Evolutionary conservation across 176 grass and related monocot genomes (phyloP).

Genomic region (Carex cristatella): DNA sequence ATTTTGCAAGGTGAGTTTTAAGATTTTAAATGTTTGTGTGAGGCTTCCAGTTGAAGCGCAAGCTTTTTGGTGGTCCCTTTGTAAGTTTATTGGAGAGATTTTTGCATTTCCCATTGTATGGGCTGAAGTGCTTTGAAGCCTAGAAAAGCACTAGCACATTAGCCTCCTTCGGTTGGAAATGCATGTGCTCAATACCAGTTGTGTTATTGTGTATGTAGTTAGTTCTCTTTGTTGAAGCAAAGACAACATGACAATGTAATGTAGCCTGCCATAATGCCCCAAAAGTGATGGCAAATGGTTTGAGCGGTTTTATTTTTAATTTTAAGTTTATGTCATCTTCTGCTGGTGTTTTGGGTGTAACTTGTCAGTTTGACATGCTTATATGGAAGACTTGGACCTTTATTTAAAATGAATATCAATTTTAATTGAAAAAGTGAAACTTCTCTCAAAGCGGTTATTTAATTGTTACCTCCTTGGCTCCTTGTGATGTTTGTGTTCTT

Average conservation of each 20-base stretch:
- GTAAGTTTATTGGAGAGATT: slow-evolving; percentile 35
- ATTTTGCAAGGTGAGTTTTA: slow-evolving; percentile 41
- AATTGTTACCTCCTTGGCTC: background rate
- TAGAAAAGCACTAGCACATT: slow-evolving; percentile 19
- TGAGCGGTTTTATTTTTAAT: slow-evolving; percentile 6
- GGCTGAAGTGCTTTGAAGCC: slow-evolving; percentile 10
- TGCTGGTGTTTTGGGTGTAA: slow-evolving; percentile 7
- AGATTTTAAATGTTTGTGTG: slow-evolving; percentile 26
- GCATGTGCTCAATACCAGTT: slow-evolving; percentile 19
- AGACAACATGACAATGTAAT: background rate
- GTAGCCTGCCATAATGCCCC: slow-evolving; percentile 15
- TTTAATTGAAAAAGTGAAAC: background rate
- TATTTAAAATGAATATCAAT: slow-evolving; percentile 12
- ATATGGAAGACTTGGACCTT: slow-evolving; percentile 11
- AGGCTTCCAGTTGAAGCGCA: slow-evolving; percentile 41
- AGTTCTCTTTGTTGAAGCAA: background rate
- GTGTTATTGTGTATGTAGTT: slow-evolving; percentile 22
- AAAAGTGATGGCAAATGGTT: slow-evolving; percentile 21
- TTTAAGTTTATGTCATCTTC: slow-evolving; percentile 5
- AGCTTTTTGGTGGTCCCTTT: slow-evolving; percentile 45
- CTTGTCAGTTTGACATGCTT: background rate
- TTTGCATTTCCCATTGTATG: slow-evolving; percentile 28
- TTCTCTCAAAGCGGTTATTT: background rate
- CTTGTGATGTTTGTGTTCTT: background rate
- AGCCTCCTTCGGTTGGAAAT: slow-evolving; percentile 20